Evolutionary conservation across 257 asterid species (phyloP), one percentile per base, ranked within the genome.

Genomic region (Solanum etuberosum): DNA sequence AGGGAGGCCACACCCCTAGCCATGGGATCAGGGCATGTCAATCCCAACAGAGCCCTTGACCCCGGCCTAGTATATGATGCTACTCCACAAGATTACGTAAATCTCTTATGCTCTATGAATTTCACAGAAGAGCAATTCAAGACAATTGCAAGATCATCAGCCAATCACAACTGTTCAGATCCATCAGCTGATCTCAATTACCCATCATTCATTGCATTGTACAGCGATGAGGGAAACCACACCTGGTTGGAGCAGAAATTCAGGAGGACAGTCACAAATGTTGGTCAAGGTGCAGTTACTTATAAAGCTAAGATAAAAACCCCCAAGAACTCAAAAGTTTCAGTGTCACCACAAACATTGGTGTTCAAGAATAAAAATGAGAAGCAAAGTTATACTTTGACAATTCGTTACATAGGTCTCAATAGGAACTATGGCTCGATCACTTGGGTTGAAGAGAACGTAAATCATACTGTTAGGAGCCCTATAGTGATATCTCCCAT

Each of bases 391-490:
- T 89, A 85, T 51, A 31, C 29, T 32, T 43, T 89, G 83, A 85
- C 81, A 14, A 81, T 89, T 35, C 88, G 57, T 6, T 85, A 34
- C 25, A 48, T 15, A 73, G 83, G 46, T 5, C 88, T 65, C 70
- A 42, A 61, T 34, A 86, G 31, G 1, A n/a, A 84, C 13, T 85
- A 81, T 85, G 96, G 95, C 15, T 91, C 92, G 6, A 23, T 93
- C 7, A 90, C 88, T 76, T 92, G 94, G 95, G 61, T 87, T 43
- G 92, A 90, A 63, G 88, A 85, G 73, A 81, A 89, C 9, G 91
- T 92, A 7, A 88, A 81, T 42, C 91, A 89, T 76, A 48, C 57
- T 0, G 72, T 85, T 16, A 85, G 87, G 51, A 85, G 87, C 25
- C 87, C 87, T 31, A 68, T 85, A 27, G 70, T 70, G 27, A 57